phyloP scores from a whole-genome alignment of 2,329 filamentous ascomycete genomes.

The Diaporthe humulicola region DNA sequence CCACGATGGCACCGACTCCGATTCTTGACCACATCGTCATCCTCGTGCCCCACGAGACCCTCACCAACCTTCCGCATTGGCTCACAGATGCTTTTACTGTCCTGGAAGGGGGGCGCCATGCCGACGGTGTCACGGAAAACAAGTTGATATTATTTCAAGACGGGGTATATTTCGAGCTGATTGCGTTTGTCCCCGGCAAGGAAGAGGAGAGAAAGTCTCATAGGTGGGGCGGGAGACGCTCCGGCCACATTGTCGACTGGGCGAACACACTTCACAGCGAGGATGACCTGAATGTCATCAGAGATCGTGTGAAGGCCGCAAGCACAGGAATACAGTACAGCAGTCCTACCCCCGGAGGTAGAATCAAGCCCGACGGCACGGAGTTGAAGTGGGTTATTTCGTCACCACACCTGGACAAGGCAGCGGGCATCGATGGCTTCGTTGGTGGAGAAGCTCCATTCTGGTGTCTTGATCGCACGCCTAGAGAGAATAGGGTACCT shows the following conservation, averaged over 20 bases:
- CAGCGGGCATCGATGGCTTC: slow-evolving; percentile 37
- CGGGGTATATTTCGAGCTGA: slow-evolving; percentile 76
- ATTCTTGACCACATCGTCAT: slow-evolving; percentile 75
- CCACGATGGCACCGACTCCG: slow-evolving; percentile 40
- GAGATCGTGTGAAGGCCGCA: slow-evolving; percentile 50
- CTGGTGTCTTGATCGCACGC: slow-evolving; percentile 75
- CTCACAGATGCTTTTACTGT: slow-evolving; percentile 69
- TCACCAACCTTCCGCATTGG: slow-evolving; percentile 61
- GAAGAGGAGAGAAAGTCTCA: slow-evolving; percentile 60
- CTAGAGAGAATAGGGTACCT: slow-evolving; percentile 68
- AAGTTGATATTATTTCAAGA: slow-evolving; percentile 73
- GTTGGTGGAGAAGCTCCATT: slow-evolving; percentile 70
- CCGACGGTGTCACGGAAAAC: slow-evolving; percentile 72
- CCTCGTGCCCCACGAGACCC: slow-evolving; percentile 65
- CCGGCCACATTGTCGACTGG: slow-evolving; percentile 70
- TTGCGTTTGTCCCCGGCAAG: slow-evolving; percentile 67
- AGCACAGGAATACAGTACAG: slow-evolving; percentile 58
- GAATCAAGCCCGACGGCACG: slow-evolving; percentile 66
- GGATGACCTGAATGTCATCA: slow-evolving; percentile 54
- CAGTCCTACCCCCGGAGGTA: slow-evolving; percentile 64
- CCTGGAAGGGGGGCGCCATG: slow-evolving; percentile 71
- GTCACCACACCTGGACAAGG: slow-evolving; percentile 10
- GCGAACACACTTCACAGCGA: slow-evolving; percentile 62
- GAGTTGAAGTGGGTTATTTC: slow-evolving; percentile 67
- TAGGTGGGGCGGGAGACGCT: slow-evolving; percentile 68